Percentiles rank a stretch among this genome's conserved stretches.
Evolutionary conservation across 179 eudicot genomes (phyloP).

Genomic region (Silene noctiflora): DNA sequence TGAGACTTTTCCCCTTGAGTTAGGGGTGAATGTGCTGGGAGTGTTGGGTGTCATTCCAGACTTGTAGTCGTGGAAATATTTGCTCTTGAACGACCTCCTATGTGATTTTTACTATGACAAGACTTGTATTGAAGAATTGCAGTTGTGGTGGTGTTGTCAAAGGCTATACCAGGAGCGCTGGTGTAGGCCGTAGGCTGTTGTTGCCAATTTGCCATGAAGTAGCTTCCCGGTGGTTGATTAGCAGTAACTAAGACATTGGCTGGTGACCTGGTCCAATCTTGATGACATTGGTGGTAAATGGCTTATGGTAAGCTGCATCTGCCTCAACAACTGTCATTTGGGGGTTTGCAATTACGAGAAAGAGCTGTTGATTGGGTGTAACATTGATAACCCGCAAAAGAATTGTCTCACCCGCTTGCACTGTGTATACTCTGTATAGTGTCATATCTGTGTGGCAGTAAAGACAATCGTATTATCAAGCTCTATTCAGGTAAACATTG

Average conservation of each 20-base stretch:
- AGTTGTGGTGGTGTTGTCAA: conserved; percentile 82
- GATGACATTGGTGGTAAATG: not conserved
- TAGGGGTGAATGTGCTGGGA: conserved; percentile 40
- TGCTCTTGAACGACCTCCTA: conserved; percentile 22
- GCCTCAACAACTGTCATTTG: conserved; percentile 48
- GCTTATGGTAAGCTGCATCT: not conserved
- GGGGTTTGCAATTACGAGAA: not conserved
- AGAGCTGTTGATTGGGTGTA: not conserved
- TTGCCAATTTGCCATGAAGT: conserved; percentile 57
- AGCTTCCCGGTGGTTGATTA: conserved; percentile 57
- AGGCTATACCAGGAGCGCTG: conserved; percentile 51
- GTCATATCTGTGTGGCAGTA: conserved; percentile 46
- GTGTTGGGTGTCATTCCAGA: conserved; percentile 61
- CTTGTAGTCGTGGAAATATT: conserved; percentile 47
- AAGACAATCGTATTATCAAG: not conserved
- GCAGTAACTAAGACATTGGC: conserved; percentile 65
- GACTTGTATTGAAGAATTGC: conserved; percentile 68
- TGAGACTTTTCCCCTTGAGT: conserved; percentile 34
- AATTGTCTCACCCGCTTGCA: conserved; percentile 52
- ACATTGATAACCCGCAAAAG: conserved; percentile 18
- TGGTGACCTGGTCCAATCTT: not conserved
- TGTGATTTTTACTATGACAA: not conserved
- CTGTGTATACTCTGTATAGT: conserved; percentile 40
- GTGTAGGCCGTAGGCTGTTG: conserved; percentile 56
- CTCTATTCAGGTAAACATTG: not conserved